Evolutionary conservation across 2,329 filamentous ascomycete species (phyloP), one percentile per base, ranked within the genome.

Genomic region (Phaeosphaeriaceae sp.): DNA sequence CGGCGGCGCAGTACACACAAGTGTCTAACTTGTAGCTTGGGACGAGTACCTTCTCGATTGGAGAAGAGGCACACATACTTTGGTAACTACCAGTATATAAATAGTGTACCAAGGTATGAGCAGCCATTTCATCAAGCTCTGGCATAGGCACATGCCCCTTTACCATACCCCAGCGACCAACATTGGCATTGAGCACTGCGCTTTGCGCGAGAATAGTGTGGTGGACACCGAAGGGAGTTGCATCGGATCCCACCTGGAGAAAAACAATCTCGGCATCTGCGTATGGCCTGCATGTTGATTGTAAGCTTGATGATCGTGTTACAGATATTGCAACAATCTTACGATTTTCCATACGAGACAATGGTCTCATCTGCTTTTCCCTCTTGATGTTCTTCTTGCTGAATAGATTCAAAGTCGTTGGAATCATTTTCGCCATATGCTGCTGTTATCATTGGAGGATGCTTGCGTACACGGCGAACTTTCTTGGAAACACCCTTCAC

Each of bases 1-100:
- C 45, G 2, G 67, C 66, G 1, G 66, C 64, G 37, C 58, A 65
- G 39, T 71, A 71, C 0, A 66, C 57, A 38, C 61, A 61, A 0
- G 61, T 61, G 7, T 60, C 50, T 1, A 60, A 48, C 17, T 58
- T 66, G 44, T 66, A 67, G 5, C 21, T 46, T 1, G 46, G 18
- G 3, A 54, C 5, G 4, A 47, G 35, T 13, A 41, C 40, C 8
- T 52, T 45, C 2, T 55, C 48, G 2, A 15, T 35, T 0, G 48
- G 30, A 7, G 46, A 37, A 8, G 41, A 9, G 3, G 39, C 33
- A 4, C 43, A 28, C 6, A 67, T 46, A 2, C 48, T 47, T 32
- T 68, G 56, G 42, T 64, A 68, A 23, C 44, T 52, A 0, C 56
- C 56, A 3, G 58, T 65, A 30, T 66, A 68, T 1, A 68, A 46